A percentile compares a stretch with the other conserved stretches of the same genome.
Conservation (phyloP, 805 yeast genomes). For the Dipodascopsis uninucleata region DNA sequence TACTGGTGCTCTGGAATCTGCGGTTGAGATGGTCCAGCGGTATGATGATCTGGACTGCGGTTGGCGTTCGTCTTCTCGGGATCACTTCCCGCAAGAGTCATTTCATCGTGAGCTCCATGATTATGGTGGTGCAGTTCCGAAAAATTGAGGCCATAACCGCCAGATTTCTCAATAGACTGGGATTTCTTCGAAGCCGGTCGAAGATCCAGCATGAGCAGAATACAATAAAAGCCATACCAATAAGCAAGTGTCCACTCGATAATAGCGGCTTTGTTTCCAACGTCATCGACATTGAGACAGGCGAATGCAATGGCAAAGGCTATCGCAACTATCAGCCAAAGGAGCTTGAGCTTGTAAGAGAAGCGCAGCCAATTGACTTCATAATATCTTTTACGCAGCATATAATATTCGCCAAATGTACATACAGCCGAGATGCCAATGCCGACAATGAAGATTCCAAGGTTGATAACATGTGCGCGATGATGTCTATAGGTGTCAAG, state of each 20-base stretch:
- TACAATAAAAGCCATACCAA: conserved; percentile 69
- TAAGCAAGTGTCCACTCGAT: conserved; percentile 88
- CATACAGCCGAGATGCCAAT: conserved; percentile 52
- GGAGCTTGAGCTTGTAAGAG: conserved; percentile 49
- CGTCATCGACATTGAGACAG: conserved; percentile 32
- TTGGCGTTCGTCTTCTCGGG: no score
- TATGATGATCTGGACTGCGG: no score
- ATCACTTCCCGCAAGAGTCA: no score
- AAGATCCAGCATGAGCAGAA: conserved; percentile 65
- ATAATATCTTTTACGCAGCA: conserved; percentile 47
- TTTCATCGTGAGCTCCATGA: no score
- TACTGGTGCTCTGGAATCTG: no score
- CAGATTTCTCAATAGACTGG: conserved; percentile 10
- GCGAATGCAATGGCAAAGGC: conserved; percentile 64
- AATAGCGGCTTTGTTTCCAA: conserved; percentile 43
- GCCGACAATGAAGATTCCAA: conserved; percentile 66
- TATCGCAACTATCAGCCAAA: conserved; percentile 67
- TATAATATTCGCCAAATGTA: conserved; percentile 43
- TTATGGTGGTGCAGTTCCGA: no score
- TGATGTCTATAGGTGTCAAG: conserved; percentile 61
- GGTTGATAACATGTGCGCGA: conserved; percentile 57
- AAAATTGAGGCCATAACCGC: no score
- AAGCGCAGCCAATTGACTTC: conserved; percentile 37
- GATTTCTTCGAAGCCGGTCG: conserved; percentile 41
- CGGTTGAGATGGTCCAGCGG: no score